Evolutionary conservation across 2,329 filamentous ascomycete species (phyloP).

Genomic region (Corniculantispora saksenae): DNA sequence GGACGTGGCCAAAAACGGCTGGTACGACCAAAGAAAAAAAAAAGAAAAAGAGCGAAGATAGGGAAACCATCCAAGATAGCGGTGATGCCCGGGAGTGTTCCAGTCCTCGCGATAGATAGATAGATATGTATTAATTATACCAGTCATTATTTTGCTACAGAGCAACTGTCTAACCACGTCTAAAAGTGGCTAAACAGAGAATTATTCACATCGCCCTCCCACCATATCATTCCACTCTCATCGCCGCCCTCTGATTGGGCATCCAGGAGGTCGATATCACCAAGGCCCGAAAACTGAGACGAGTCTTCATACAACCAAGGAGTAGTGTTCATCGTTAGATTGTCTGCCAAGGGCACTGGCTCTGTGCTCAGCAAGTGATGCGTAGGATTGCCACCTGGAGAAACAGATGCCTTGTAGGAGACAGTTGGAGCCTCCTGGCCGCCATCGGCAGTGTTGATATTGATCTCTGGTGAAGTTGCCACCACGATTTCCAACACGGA

Average conservation of each 20-base stretch:
- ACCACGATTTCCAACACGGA: slow-evolving; percentile 51
- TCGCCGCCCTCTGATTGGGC: slow-evolving; percentile 29
- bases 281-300: slow-evolving; percentile 40
- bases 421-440: slow-evolving; percentile 49
- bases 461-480: slow-evolving; percentile 52
- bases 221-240: slow-evolving; percentile 37
- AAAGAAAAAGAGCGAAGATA: not conserved
- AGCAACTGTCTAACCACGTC: not conserved
- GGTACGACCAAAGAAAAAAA: not conserved
- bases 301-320: slow-evolving; percentile 47
- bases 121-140: not conserved
- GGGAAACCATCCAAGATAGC: no score
- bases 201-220: slow-evolving; percentile 42
- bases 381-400: slow-evolving; percentile 27
- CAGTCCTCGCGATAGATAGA: no score
- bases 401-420: slow-evolving; percentile 34
- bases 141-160: not conserved
- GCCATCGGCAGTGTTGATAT: slow-evolving; percentile 52
- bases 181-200: slow-evolving; percentile 42
- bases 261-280: slow-evolving; percentile 36
- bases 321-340: slow-evolving; percentile 42
- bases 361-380: slow-evolving; percentile 31
- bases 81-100: no score
- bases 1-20: not conserved
- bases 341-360: slow-evolving; percentile 34